Base-by-base conservation (phyloP, 2,329 filamentous ascomycete genomes). In the Fusarium goolgardi region DNA sequence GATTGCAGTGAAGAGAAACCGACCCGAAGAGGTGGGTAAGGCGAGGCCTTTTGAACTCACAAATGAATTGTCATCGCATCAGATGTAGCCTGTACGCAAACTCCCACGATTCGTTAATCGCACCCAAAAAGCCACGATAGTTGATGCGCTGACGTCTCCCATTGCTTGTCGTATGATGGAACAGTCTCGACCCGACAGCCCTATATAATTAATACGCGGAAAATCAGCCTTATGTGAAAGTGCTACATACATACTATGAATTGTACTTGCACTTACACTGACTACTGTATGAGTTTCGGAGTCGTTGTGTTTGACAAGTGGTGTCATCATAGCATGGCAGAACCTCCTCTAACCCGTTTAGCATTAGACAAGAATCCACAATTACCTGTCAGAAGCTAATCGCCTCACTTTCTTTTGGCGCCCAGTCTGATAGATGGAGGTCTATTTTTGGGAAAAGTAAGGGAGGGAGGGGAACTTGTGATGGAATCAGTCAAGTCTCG, bases 261-360 rank as follows among this genome's bases (percentile, higher is more conserved):
- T 13, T 41, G 37, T 40, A 40, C 21, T 31, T 43, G 51, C 6
- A 45, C 29, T 45, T 15, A 34, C 12, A 37, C 34, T 27, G n/a
- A 23, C 18, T 20, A 37, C 34, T 37, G 16, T 39, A 11, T 25
- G 44, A 50, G 49, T 64, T 45, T 43, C 39, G 21, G 40, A 39
- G 41, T 63, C 21, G 39, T 40, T 39, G 31, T 46, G 45, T 43
- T 43, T 39, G 32, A 32, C 35, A 53, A 47, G 61, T 64, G 59
- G 63, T 66, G 52, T 29, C 59, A 65, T 54, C 40, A 25, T 21
- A 32, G 45, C 59, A 55, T 67, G 44, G 40, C 45, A 65, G 65
- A 65, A 65, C 59, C 59, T 52, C 59, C 54, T 67, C 65, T 68
- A 67, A 65, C 60, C 64, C 45, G 21, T 64, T 67, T 65, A 6